A percentile compares a stretch with the other conserved stretches of the same genome.
Conservation (phyloP, 2,329 filamentous ascomycete species). For the Fusarium nelsonii region DNA sequence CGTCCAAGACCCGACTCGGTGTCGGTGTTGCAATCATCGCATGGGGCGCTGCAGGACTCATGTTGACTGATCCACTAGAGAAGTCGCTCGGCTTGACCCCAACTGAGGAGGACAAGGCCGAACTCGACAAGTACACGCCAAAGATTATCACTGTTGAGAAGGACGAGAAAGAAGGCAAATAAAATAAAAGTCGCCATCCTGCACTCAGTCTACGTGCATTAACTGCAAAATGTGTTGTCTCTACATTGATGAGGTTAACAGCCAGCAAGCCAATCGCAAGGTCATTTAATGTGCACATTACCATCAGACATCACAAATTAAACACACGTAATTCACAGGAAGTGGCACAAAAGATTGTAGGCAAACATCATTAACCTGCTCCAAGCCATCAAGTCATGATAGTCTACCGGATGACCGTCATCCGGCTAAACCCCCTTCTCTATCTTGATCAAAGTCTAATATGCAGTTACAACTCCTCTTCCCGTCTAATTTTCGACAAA, state of each 20-base stretch:
- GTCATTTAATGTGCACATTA: too few species aligned
- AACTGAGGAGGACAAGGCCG: slow-evolving; percentile 78
- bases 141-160: slow-evolving; percentile 71
- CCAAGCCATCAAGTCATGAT: slow-evolving; percentile 54
- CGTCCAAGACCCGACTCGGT: slow-evolving; percentile 75
- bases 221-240: too few species aligned
- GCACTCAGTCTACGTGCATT: background rate
- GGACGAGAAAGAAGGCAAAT: slow-evolving; percentile 32
- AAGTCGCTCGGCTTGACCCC: slow-evolving; percentile 78
- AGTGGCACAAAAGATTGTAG: slow-evolving; percentile 34
- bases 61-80: slow-evolving; percentile 78
- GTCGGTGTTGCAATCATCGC: slow-evolving; percentile 81
- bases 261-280: too few species aligned
- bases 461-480: slow-evolving; percentile 55
- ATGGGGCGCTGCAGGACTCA: slow-evolving; percentile 81
- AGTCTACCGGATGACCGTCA: slow-evolving; percentile 48
- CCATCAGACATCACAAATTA: background rate
- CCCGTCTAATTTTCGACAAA: slow-evolving; percentile 55
- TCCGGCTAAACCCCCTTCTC: slow-evolving; percentile 50
- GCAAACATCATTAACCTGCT: slow-evolving; percentile 53
- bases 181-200: background rate
- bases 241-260: background rate
- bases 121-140: slow-evolving; percentile 71
- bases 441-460: slow-evolving; percentile 57
- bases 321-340: slow-evolving; percentile 19